phyloP scores from a whole-genome alignment of 257 asterid genomes.

The Jacaranda copaia region DNA sequence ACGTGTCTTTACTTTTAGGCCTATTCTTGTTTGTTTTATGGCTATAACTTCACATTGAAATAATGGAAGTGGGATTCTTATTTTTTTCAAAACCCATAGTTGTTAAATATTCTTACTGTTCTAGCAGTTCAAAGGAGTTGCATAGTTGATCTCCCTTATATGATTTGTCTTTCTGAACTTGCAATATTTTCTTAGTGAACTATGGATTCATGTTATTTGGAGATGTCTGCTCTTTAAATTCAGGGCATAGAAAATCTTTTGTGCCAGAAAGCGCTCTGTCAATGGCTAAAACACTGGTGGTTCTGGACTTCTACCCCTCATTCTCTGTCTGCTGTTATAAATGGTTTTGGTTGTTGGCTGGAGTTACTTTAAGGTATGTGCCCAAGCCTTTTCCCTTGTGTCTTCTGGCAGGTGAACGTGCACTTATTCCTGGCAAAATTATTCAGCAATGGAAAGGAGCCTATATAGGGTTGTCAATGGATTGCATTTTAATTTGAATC shows the following conservation, averaged over 20 bases:
- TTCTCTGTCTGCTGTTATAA: too few species aligned
- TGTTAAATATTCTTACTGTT: background rate
- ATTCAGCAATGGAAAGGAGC: too few species aligned
- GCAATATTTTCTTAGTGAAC: background rate
- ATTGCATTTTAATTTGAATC: too few species aligned
- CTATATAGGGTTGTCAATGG: too few species aligned
- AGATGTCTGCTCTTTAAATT: too few species aligned
- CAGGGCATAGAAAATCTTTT: background rate
- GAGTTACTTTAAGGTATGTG: background rate
- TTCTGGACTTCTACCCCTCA: too few species aligned
- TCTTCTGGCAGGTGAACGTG: too few species aligned
- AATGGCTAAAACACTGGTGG: too few species aligned
- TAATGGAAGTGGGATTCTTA: background rate
- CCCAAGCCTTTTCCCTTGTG: too few species aligned
- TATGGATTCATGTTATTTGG: too few species aligned
- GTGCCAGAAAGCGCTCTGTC: background rate
- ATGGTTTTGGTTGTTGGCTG: background rate
- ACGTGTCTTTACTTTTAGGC: background rate
- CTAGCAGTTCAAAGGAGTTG: background rate
- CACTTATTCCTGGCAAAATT: too few species aligned
- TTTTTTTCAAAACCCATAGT: background rate
- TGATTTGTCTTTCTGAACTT: background rate
- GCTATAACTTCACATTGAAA: background rate
- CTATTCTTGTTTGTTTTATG: background rate
- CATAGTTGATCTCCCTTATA: background rate